Evolutionary conservation across 2,329 filamentous ascomycete species (phyloP).

Genomic region (Phoma sp.): DNA sequence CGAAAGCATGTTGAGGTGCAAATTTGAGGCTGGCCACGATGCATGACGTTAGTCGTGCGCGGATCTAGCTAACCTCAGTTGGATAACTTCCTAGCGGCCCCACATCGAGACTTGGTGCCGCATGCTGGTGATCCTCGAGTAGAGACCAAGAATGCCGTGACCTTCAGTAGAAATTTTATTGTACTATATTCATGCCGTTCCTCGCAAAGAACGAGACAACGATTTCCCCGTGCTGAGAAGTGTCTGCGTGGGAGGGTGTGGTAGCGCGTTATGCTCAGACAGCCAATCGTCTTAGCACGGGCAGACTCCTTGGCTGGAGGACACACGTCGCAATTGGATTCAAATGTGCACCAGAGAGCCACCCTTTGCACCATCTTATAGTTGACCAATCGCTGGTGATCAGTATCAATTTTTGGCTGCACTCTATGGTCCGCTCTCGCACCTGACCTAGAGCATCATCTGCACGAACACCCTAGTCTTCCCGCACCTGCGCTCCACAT

Average conservation of each 20-base stretch:
- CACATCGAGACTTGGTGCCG: conserved; percentile 4
- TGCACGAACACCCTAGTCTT: conserved; percentile 16
- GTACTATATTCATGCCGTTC: not conserved
- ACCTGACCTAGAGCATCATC: conserved; percentile 19
- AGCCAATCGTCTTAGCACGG: conserved; percentile 15
- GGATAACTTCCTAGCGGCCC: conserved; percentile 11
- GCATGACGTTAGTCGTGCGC: conserved; percentile 15
- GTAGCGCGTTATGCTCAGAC: not conserved
- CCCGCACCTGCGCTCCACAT: conserved; percentile 13
- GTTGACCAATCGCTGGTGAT: conserved; percentile 12
- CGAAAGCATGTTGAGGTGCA: not conserved
- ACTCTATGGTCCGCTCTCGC: conserved; percentile 13
- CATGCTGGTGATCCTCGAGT: not conserved
- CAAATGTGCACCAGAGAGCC: conserved; percentile 10
- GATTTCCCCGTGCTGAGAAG: not conserved
- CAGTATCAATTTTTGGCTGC: conserved; percentile 11
- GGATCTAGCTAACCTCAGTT: conserved; percentile 12
- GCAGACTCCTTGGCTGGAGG: conserved; percentile 8
- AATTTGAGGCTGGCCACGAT: conserved; percentile 13
- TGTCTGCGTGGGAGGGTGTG: conserved; percentile 3
- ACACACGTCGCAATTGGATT: conserved; percentile 12
- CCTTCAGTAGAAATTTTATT: not conserved
- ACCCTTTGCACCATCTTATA: conserved; percentile 8
- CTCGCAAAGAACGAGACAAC: not conserved
- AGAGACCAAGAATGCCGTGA: not conserved